Base-by-base conservation (phyloP, 768 basidiomycete species). In the Boletus tylopilopsis region DNA sequence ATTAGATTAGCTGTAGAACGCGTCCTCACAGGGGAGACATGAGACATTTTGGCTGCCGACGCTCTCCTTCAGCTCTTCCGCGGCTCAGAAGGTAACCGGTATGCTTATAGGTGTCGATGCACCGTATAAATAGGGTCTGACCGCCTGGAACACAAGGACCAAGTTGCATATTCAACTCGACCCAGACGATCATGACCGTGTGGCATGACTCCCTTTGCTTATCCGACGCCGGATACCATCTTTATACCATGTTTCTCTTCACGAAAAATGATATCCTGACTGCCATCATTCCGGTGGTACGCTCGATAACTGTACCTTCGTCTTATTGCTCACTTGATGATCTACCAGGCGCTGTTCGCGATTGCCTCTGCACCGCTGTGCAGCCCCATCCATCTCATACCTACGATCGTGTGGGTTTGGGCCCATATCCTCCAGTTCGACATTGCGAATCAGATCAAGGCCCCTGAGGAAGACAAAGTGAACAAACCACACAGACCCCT, bases 401-500 rank as follows among this genome's bases (percentile, higher is more conserved):
- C 71, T 21, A 58, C 68, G 4, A 47, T 73, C 3, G 45, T 70
- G 12, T 78, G 77, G 77, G 64, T 75, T 32, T 78, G 71, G 71
- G 45, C 72, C 2, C 77, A 78, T 40, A 65, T 76, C 13, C 60
- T 78, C 3, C 74, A 74, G 36, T 74, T 71, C 57, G 58, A 73
- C 47, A 55, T 77, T 23, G 64, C 73, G 6, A 78, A 78, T 45
- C 77, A 78, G 57, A 68, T 66, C 25, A 63, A 70, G 25, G 62
- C 66, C 5, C 66, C 69, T 3, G 69, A 70, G 11, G 77, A 78
- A 57, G 77, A 78, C 49, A 66, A 59, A 21, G 33, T 65, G 42
- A 78, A 78, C 58, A 75, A 76, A 45, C 71, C 73, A 4, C 70
- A 72, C 45, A 60, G 77, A 16, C 77, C 77, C 0, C 57, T 78